These are phyloP conservation scores for Gastroboletus turbinatus DNA, from an alignment of 1,284 basidiomycete species.

Conservation along the genomic window DNA sequence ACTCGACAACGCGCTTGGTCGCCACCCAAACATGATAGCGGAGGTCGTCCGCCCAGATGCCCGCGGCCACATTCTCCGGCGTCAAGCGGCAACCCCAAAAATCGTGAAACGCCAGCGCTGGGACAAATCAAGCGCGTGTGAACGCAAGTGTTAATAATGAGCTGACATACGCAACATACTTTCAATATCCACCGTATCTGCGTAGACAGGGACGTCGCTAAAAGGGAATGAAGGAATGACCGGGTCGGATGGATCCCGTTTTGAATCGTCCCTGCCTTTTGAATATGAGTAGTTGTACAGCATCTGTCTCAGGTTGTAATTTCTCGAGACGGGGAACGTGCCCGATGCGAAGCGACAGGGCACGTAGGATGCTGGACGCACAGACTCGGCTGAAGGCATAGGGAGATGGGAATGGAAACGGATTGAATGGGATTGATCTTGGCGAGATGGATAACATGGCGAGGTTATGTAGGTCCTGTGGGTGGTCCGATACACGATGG, in stretches of 20 bases:
- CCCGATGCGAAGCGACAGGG: conserved; percentile 25
- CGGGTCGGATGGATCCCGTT: conserved; percentile 9
- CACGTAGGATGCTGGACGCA: conserved; percentile 10
- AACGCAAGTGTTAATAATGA: not conserved
- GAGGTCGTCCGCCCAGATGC: conserved; percentile 28
- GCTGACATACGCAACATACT: conserved; percentile 28
- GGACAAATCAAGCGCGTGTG: not conserved
- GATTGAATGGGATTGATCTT: conserved; percentile 1
- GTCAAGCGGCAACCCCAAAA: conserved; percentile 40
- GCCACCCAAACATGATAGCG: conserved; percentile 48
- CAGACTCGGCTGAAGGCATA: conserved; percentile 15
- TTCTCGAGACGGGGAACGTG: conserved; percentile 27
- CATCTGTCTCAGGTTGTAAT: conserved; percentile 31
- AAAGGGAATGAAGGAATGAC: conserved; percentile 33
- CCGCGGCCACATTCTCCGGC: conserved; percentile 32
- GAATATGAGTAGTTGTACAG: conserved; percentile 23
- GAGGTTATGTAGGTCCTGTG: conserved; percentile 17
- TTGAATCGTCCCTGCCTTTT: not conserved
- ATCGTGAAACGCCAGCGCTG: conserved; percentile 40
- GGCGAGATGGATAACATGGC: not conserved
- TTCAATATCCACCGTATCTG: conserved; percentile 38
- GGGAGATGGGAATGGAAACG: not conserved
- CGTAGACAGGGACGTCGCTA: conserved; percentile 29
- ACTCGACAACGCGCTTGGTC: conserved; percentile 37
- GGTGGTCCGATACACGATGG: conserved; percentile 9